Evolutionary conservation across 2,329 filamentous ascomycete genomes (phyloP).

Genomic region (Zymoseptoria passerinii): DNA sequence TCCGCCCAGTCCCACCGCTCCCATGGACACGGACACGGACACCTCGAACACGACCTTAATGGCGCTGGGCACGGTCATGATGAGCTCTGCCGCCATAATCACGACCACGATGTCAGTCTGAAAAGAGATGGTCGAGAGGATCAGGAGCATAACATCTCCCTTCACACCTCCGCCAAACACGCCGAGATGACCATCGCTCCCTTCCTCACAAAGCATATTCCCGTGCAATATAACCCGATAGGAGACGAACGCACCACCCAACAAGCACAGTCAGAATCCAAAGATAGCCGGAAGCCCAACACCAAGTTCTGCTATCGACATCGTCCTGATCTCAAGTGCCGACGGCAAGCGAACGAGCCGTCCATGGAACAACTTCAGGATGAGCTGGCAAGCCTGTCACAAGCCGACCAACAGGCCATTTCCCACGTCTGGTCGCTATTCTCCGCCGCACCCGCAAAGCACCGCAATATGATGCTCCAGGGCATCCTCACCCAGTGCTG

Average conservation of each 20-base stretch:
- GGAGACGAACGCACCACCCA: slow-evolving; percentile 32
- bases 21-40: slow-evolving; percentile 3
- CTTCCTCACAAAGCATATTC: slow-evolving; percentile 86
- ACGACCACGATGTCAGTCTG: slow-evolving; percentile 26
- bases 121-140: slow-evolving; percentile 18
- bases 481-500: slow-evolving; percentile 95
- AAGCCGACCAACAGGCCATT: slow-evolving; percentile 86
- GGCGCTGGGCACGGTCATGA: slow-evolving; percentile 16
- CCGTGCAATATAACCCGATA: slow-evolving; percentile 74
- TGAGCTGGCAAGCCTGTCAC: slow-evolving; percentile 71
- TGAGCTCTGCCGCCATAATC: slow-evolving; percentile 26
- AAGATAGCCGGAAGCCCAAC: slow-evolving; percentile 45
- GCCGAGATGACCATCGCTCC: slow-evolving; percentile 74
- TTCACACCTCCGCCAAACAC: slow-evolving; percentile 48
- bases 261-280: slow-evolving; percentile 28
- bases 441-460: slow-evolving; percentile 86
- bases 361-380: slow-evolving; percentile 93
- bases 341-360: slow-evolving; percentile 83
- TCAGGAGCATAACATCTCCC: slow-evolving; percentile 31
- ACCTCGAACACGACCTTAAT: neutral
- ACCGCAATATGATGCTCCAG: slow-evolving; percentile 91
- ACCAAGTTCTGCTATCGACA: slow-evolving; percentile 96
- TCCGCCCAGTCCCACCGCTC: neutral
- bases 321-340: slow-evolving; percentile 85
- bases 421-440: slow-evolving; percentile 97